Evolutionary conservation across 768 basidiomycete species (phyloP), one percentile per base, ranked within the genome.

Genomic region (Panellus pusillus): DNA sequence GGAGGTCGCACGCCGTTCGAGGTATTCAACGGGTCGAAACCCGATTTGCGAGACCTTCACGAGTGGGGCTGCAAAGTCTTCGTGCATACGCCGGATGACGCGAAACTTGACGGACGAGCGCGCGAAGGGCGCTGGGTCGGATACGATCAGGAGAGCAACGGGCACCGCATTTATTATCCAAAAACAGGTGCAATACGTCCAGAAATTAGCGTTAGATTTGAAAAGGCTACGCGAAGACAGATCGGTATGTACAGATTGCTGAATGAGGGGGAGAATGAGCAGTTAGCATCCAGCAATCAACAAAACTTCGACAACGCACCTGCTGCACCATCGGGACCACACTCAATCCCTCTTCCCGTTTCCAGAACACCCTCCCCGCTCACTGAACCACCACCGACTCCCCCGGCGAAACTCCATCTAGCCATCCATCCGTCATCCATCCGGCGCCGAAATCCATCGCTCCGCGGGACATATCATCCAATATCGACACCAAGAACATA

Each of bases 111-210:
- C 4, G 52, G 60, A 28, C 24, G 57, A 14, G 61, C 59, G 3
- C 42, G 58, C 4, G 61, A 68, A 19, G 70, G 69, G 2, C 50
- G 55, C 9, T 77, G 68, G 67, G 53, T 75, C 12, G 71, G 74
- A 0, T 70, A 65, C 58, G 67, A 72, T 50, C 40, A 61, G 1
- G 53, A 70, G 27, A 69, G 65, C 44, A 67, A 63, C 17, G 68
- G 63, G 0, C 64, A 68, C 36, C 58, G 57, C 0, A 61, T 74
- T 13, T 74, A 73, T 46, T 68, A 67, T 62, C 62, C 66, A 1
- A 49, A 63, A 50, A 62, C 12, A 62, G 65, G 12, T 53, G 62
- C 1, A 70, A 59, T 73, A 12, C 61, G 56, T 9, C 63, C 68
- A 9, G 66, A 74, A 56, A 55, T 62, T 6, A 69, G 67, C 35